A percentile compares a stretch with the other conserved stretches of the same genome.
Evolutionary conservation across 495 filamentous ascomycete genomes (phyloP).

Genomic region (Aspergillus ostianus): DNA sequence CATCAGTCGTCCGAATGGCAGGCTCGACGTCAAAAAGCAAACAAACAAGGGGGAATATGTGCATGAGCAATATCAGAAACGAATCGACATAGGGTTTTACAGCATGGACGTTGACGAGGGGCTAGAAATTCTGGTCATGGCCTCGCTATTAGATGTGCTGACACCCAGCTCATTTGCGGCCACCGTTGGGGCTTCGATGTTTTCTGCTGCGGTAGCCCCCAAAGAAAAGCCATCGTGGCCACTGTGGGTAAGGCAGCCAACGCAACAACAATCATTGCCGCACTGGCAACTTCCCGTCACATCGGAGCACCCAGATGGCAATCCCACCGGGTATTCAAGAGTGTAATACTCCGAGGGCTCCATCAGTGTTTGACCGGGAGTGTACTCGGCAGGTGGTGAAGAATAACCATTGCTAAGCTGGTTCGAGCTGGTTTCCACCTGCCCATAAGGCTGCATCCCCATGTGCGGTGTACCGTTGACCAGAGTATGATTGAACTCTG

Average conservation of each 20-base stretch:
- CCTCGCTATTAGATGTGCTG: conserved; percentile 1
- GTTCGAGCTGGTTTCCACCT: conserved; percentile 13
- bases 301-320: conserved; percentile 42
- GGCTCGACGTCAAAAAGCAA: conserved; percentile 1
- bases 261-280: conserved; percentile 47
- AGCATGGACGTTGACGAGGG: conserved; percentile 9
- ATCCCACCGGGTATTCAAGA: conserved; percentile 44
- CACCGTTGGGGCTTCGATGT: background rate
- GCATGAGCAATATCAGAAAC: background rate
- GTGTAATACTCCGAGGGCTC: conserved; percentile 45
- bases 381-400: conserved; percentile 26
- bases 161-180: background rate
- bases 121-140: background rate
- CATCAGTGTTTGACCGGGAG: conserved; percentile 36
- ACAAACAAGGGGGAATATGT: background rate
- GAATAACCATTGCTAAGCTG: conserved; percentile 29
- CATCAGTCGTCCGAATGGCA: conserved; percentile 21
- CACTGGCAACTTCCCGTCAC: conserved; percentile 49
- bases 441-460: conserved; percentile 21
- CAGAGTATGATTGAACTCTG: conserved; percentile 12
- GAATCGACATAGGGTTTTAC: conserved; percentile 2
- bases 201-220: conserved; percentile 7
- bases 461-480: conserved; percentile 15
- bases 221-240: conserved; percentile 43
- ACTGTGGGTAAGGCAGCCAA: conserved; percentile 51